These are phyloP conservation scores for Cryptococcus sp. DNA, from an alignment of 1,284 basidiomycete species.

Conservation along the genomic window DNA sequence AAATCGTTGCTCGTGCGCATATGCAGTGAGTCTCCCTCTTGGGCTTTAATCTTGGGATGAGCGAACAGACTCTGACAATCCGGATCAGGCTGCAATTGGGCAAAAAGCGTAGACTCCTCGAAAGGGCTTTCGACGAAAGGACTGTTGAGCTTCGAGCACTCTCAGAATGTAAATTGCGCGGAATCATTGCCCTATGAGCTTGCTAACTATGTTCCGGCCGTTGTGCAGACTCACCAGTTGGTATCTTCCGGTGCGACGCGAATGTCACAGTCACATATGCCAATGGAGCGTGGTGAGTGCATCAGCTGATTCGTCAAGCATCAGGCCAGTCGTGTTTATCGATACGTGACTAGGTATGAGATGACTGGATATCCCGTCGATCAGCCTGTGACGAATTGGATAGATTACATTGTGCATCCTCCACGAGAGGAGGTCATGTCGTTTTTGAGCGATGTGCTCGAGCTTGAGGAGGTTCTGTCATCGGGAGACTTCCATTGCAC, in stretches of 20 bases:
- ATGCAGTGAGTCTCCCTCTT: conserved; percentile 27
- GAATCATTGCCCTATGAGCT: too few relatives aligned
- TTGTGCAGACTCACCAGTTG: conserved; percentile 41
- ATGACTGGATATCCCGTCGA: conserved; percentile 33
- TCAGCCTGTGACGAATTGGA: conserved; percentile 33
- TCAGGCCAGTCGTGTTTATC: not conserved
- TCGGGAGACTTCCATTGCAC: conserved; percentile 34
- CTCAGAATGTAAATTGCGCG: conserved; percentile 46
- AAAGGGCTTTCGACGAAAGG: conserved; percentile 43
- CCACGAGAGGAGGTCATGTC: conserved; percentile 17
- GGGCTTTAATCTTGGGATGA: not conserved
- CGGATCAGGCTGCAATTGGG: conserved; percentile 40
- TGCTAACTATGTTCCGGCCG: not conserved
- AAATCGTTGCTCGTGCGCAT: conserved; percentile 54
- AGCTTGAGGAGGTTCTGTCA: conserved; percentile 9
- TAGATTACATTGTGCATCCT: conserved; percentile 28
- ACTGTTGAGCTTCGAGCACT: conserved; percentile 46
- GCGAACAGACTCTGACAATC: conserved; percentile 8
- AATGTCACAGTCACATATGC: conserved; percentile 43
- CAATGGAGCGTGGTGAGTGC: conserved; percentile 37
- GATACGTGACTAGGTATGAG: conserved; percentile 31
- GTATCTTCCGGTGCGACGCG: conserved; percentile 42
- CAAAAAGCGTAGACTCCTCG: conserved; percentile 41
- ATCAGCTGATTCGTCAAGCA: not conserved
- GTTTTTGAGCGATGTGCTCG: conserved; percentile 30